Evolutionary conservation across 331 rosid genomes (phyloP).

Genomic region (Cydonia oblonga): DNA sequence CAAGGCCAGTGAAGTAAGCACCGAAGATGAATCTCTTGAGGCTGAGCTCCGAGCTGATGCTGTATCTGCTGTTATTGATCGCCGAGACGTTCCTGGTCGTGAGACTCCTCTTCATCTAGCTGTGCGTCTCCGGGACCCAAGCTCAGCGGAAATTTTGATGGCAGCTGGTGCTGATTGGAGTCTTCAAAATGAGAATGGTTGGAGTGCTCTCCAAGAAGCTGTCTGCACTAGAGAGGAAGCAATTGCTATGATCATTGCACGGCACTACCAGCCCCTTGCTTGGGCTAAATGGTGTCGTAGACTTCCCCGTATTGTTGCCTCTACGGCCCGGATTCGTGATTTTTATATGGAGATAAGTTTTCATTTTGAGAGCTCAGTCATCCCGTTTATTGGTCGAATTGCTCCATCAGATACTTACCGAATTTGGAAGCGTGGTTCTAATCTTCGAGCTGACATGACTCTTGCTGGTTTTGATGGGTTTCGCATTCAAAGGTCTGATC

Average conservation of each 20-base stretch:
- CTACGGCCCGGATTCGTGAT: conserved; percentile 83
- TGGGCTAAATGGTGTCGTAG: conserved; percentile 99
- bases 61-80: conserved; percentile 61
- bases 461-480: conserved; percentile 99
- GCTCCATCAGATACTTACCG: conserved; percentile 98
- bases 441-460: conserved; percentile 98
- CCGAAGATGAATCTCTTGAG: conserved; percentile 71
- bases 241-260: conserved; percentile 81
- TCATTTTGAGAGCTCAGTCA: conserved; percentile 97
- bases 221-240: conserved; percentile 89
- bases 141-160: conserved; percentile 86
- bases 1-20: conserved; percentile 70
- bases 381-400: conserved; percentile 89
- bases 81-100: conserved; percentile 87
- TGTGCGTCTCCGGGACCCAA: conserved; percentile 71
- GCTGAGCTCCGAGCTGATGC: conserved; percentile 78
- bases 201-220: conserved; percentile 99
- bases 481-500: conserved; percentile 91
- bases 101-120: conserved; percentile 99
- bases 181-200: conserved; percentile 88
- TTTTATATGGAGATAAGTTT: conserved; percentile 97
- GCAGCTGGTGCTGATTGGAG: conserved; percentile 98
- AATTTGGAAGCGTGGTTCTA: conserved; percentile 98
- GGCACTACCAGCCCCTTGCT: conserved; percentile 83
- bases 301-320: conserved; percentile 90